Percentiles rank a stretch among this genome's conserved stretches.
phyloP scores from a whole-genome alignment of 495 filamentous ascomycete genomes.

The Tuber borchii region DNA sequence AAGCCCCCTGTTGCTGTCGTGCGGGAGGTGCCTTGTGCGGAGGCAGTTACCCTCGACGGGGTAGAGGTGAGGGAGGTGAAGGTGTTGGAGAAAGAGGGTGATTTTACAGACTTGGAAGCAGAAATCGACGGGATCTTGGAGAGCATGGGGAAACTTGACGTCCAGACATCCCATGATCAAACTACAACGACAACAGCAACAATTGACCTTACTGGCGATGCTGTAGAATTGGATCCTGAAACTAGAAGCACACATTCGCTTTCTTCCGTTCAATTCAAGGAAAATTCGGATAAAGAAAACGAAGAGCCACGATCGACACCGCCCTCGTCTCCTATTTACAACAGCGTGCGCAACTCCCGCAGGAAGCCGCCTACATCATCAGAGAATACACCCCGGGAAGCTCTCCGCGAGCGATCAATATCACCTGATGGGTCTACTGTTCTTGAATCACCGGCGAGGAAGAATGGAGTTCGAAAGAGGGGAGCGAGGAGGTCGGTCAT shows the following conservation, averaged over 20 bases:
- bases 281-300: conserved; percentile 38
- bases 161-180: background rate
- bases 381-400: conserved; percentile 9
- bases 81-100: conserved; percentile 16
- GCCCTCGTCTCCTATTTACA: background rate
- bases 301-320: conserved; percentile 16
- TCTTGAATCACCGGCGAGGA: conserved; percentile 33
- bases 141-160: conserved; percentile 20
- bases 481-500: conserved; percentile 18
- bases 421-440: conserved; percentile 15
- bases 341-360: background rate
- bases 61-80: conserved; percentile 9
- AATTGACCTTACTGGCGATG: background rate
- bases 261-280: conserved; percentile 14
- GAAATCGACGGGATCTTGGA: conserved; percentile 26
- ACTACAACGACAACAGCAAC: background rate
- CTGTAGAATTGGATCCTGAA: background rate
- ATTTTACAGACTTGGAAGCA: conserved; percentile 19
- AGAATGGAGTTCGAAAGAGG: conserved; percentile 38
- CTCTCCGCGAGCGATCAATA: conserved; percentile 25
- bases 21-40: background rate
- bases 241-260: conserved; percentile 12
- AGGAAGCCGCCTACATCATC: conserved; percentile 17
- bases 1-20: background rate
- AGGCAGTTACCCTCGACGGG: background rate